Percentiles rank a stretch among this genome's conserved stretches.
phyloP scores from a whole-genome alignment of 140 eudicot genomes.

The Erigeron philadelphicus region DNA sequence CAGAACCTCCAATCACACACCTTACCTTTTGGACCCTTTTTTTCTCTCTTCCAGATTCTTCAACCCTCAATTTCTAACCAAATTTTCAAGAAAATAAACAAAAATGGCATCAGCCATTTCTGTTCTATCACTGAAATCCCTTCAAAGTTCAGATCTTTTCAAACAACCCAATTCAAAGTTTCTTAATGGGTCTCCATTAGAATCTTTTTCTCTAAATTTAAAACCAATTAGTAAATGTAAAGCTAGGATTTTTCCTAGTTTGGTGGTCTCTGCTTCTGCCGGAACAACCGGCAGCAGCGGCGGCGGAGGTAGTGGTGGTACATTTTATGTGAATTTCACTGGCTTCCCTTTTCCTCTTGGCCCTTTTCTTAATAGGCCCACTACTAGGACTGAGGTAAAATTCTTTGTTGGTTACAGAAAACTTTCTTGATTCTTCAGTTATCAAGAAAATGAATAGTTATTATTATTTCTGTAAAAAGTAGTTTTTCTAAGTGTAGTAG shows the following conservation, averaged over 20 bases:
- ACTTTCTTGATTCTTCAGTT: too few species aligned
- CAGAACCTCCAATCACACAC: slow-evolving; percentile 33
- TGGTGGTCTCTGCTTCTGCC: slow-evolving; percentile 50
- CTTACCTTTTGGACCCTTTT: slow-evolving; percentile 14
- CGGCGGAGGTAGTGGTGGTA: slow-evolving; percentile 39
- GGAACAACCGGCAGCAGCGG: slow-evolving; percentile 20
- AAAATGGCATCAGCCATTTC: slow-evolving; percentile 59
- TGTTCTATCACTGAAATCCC: slow-evolving; percentile 43
- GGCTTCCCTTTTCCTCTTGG: slow-evolving; percentile 99
- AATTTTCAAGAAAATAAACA: not conserved
- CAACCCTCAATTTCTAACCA: not conserved
- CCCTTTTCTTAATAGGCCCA: slow-evolving; percentile 85
- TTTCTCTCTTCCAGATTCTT: slow-evolving; percentile 14
- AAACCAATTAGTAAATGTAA: slow-evolving; percentile 29
- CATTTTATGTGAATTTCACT: slow-evolving; percentile 74
- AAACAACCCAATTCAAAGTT: slow-evolving; percentile 40
- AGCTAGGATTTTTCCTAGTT: slow-evolving; percentile 21
- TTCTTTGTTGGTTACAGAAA: not conserved
- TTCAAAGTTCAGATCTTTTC: slow-evolving; percentile 24
- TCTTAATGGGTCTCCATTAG: slow-evolving; percentile 40
- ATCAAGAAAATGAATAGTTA: not conserved
- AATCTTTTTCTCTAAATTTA: slow-evolving; percentile 29
- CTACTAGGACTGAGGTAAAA: slow-evolving; percentile 77
- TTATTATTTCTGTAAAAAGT: too few species aligned
- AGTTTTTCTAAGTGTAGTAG: too few species aligned